Conservation (phyloP, 768 basidiomycete genomes). For the Boletus subparvulus region DNA sequence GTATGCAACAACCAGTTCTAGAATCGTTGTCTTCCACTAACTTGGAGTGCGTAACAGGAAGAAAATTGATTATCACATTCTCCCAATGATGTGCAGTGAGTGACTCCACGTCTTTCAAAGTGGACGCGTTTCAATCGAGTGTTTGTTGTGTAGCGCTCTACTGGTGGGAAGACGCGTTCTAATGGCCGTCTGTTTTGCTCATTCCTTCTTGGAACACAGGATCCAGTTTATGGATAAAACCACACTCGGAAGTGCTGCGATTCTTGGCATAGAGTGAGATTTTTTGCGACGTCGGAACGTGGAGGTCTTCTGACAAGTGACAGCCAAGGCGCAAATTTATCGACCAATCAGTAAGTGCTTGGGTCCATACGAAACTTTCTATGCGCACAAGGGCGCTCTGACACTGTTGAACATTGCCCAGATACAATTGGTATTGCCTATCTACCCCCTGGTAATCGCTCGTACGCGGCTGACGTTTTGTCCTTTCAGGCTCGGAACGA, state of each 20-base stretch:
- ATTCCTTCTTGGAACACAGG: conserved; percentile 34
- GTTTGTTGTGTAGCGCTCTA: conserved; percentile 45
- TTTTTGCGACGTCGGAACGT: neutral
- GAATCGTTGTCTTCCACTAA: neutral
- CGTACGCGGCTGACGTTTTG: neutral
- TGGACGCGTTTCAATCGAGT: neutral
- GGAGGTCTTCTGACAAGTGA: neutral
- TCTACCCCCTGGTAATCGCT: neutral
- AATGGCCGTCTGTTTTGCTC: neutral
- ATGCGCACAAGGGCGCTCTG: neutral
- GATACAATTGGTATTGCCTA: conserved; percentile 60
- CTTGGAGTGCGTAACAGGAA: conserved; percentile 28
- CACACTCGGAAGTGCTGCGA: conserved; percentile 64
- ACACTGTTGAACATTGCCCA: conserved; percentile 19
- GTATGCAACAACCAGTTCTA: conserved; percentile 27
- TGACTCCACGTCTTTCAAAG: conserved; percentile 8
- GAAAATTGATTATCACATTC: conserved; percentile 67
- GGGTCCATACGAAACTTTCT: neutral
- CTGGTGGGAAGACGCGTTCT: conserved; percentile 36
- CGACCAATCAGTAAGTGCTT: conserved; percentile 57
- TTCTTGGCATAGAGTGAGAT: conserved; percentile 65
- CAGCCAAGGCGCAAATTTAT: conserved; percentile 60
- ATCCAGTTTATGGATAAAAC: conserved; percentile 82
- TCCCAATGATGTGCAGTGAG: conserved; percentile 73
- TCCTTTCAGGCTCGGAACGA: conserved; percentile 61